Conservation (phyloP, 768 basidiomycete species). For the Dioszegia aurantiaca region DNA sequence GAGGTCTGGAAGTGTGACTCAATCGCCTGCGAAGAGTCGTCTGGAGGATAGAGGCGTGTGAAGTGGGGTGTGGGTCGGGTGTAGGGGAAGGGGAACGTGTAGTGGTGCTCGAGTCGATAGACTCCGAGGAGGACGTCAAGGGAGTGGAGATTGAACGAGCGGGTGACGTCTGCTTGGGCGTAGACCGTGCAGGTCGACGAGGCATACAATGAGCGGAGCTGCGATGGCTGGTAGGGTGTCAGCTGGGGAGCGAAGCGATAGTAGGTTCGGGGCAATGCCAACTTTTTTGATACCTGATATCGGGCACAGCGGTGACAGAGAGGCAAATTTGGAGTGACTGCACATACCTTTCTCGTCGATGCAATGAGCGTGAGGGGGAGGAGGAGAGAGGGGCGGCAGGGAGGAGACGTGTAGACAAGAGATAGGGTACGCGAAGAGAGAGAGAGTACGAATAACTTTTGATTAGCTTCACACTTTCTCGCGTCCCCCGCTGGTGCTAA, state of each 20-base stretch:
- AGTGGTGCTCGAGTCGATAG: background rate
- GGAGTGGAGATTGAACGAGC: constrained; percentile 8
- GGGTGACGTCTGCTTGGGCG: background rate
- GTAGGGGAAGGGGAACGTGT: constrained; percentile 10
- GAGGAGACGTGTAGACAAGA: too few relatives aligned
- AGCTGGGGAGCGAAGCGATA: background rate
- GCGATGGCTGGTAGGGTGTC: background rate
- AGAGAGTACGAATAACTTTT: too few relatives aligned
- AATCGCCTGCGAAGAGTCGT: constrained; percentile 7
- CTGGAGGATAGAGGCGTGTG: background rate
- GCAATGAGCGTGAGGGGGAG: too few relatives aligned
- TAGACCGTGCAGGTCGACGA: background rate
- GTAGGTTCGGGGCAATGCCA: background rate
- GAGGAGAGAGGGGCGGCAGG: too few relatives aligned
- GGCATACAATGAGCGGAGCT: background rate
- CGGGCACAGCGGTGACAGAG: too few relatives aligned
- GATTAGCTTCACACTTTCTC: too few relatives aligned
- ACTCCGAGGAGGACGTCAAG: background rate
- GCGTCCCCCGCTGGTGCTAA: too few relatives aligned
- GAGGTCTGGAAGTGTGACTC: too few relatives aligned
- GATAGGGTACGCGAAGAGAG: too few relatives aligned
- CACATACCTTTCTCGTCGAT: too few relatives aligned
- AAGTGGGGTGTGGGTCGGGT: background rate
- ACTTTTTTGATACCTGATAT: too few relatives aligned
- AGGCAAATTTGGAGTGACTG: background rate